Evolutionary conservation across 202 grass and related monocot species (phyloP).

Genomic region (Cymbopogon flexuosus): DNA sequence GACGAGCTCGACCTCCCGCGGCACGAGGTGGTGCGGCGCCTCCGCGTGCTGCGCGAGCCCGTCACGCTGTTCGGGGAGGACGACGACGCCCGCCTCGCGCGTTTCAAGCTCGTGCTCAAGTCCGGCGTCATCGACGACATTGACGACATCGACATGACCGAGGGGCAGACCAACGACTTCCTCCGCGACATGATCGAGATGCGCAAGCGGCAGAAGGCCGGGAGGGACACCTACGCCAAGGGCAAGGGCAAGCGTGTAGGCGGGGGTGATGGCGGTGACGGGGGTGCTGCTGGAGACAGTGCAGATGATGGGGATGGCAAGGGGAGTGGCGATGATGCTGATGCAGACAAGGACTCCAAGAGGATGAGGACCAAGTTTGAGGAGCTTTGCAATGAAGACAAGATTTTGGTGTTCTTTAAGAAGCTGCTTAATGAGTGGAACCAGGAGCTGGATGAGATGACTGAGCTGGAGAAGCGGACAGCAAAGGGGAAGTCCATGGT

Average conservation of each 20-base stretch:
- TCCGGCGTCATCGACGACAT: slow-evolving; percentile 64
- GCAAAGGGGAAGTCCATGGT: slow-evolving; percentile 88
- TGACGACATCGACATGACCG: slow-evolving; percentile 82
- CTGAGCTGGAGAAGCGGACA: slow-evolving; percentile 67
- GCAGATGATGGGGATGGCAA: slow-evolving; percentile 41
- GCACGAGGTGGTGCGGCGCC: slow-evolving; percentile 79
- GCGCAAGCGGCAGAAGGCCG: slow-evolving; percentile 78
- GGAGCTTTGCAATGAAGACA: slow-evolving; percentile 84
- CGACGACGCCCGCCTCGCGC: slow-evolving; percentile 66
- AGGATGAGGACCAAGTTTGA: slow-evolving; percentile 87
- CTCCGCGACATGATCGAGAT: slow-evolving; percentile 92
- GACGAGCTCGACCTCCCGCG: slow-evolving; percentile 72
- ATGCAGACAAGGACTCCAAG: slow-evolving; percentile 60
- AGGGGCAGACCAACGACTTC: slow-evolving; percentile 96
- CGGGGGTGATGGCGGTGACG: slow-evolving; percentile 38
- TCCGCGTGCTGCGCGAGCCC: slow-evolving; percentile 78
- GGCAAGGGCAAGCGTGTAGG: slow-evolving; percentile 57
- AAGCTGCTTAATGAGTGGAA: slow-evolving; percentile 88
- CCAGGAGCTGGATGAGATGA: slow-evolving; percentile 82
- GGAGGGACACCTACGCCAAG: slow-evolving; percentile 59
- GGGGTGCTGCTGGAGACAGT: slow-evolving; percentile 34
- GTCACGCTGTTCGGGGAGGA: slow-evolving; percentile 95
- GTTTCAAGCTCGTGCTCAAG: slow-evolving; percentile 82
- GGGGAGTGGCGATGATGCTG: slow-evolving; percentile 64
- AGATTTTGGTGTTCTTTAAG: slow-evolving; percentile 98